Conservation (phyloP, 768 basidiomycete genomes). For the Termitomyces sp. region DNA sequence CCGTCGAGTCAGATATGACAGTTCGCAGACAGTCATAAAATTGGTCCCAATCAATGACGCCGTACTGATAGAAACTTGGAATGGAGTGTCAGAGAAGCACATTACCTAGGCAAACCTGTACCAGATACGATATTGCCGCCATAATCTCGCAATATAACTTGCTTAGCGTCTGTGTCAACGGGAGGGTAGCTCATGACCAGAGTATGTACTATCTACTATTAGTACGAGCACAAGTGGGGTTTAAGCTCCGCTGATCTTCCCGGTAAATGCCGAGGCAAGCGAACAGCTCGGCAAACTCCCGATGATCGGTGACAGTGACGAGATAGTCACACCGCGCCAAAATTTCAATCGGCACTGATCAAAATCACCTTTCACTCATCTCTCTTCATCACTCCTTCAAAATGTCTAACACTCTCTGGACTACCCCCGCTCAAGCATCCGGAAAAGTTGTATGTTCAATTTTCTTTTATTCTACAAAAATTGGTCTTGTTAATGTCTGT, state of each 20-base stretch:
- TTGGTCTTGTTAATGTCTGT: slow-evolving; percentile 2
- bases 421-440: slow-evolving; percentile 34
- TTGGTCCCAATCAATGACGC: background rate
- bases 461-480: background rate
- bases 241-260: too few relatives aligned
- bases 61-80: background rate
- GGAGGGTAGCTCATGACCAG: too few relatives aligned
- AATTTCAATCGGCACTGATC: background rate
- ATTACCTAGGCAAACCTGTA: too few relatives aligned
- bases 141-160: too few relatives aligned
- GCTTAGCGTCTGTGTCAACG: too few relatives aligned
- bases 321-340: background rate
- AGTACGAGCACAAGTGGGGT: too few relatives aligned
- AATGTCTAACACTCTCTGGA: slow-evolving; percentile 62
- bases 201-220: too few relatives aligned
- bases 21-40: background rate
- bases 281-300: too few relatives aligned
- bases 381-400: slow-evolving; percentile 25
- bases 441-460: slow-evolving; percentile 45
- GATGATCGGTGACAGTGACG: background rate
- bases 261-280: too few relatives aligned
- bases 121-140: too few relatives aligned
- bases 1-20: background rate
- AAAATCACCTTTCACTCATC: slow-evolving; percentile 11
- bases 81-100: too few relatives aligned